These are phyloP conservation scores for Dryas octopetala DNA, from an alignment of 306 rosid genomes.

Conservation along the genomic window DNA sequence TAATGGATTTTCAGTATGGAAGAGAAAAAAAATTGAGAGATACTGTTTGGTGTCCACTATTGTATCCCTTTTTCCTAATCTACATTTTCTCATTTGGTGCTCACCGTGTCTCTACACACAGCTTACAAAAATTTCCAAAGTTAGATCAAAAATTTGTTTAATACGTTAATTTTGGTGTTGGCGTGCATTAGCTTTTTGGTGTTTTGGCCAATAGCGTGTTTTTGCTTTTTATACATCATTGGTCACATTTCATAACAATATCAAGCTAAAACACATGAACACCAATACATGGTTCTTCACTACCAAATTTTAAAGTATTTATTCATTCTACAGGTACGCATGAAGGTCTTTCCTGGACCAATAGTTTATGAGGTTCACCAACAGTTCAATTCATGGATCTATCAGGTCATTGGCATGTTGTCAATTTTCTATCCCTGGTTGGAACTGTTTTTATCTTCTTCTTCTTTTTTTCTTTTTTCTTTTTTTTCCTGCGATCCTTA, in stretches of 20 bases:
- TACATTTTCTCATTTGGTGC: background rate
- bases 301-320: background rate
- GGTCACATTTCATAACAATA: background rate
- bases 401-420: conserved; percentile 55
- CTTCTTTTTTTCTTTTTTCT: too few relatives aligned
- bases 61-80: conserved; percentile 15
- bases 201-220: background rate
- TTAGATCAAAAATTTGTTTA: background rate
- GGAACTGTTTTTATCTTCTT: background rate
- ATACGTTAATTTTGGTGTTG: background rate
- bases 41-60: background rate
- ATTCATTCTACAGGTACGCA: conserved; percentile 45
- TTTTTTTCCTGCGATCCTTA: too few relatives aligned
- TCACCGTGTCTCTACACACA: background rate
- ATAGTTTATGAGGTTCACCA: conserved; percentile 77
- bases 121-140: conserved; percentile 6
- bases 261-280: background rate
- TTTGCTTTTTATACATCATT: background rate
- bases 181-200: background rate
- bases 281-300: background rate
- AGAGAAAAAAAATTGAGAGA: background rate
- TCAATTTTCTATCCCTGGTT: background rate
- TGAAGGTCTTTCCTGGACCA: conserved; percentile 61
- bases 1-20: background rate
- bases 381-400: conserved; percentile 72